Percentiles rank a stretch among this genome's conserved stretches.
Conservation (phyloP, 768 basidiomycete species). For the Clitopilus passeckerianus region DNA sequence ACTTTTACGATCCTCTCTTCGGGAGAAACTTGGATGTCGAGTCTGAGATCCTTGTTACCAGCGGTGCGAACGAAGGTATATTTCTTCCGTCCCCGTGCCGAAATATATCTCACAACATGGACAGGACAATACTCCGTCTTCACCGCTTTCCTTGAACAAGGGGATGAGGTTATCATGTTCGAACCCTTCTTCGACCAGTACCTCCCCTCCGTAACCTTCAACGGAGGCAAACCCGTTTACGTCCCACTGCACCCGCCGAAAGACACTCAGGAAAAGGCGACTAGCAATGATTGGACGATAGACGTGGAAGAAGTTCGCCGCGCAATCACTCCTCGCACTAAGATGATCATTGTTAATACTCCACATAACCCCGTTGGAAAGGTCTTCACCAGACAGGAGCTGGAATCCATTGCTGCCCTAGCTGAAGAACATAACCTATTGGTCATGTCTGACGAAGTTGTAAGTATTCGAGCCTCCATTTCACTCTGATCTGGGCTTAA, state of each 20-base stretch:
- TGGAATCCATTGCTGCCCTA: constrained; percentile 79
- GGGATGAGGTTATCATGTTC: constrained; percentile 98
- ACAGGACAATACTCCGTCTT: constrained; percentile 92
- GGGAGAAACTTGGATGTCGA: constrained; percentile 75
- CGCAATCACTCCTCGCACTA: constrained; percentile 84
- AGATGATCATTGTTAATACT: constrained; percentile 94
- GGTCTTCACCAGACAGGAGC: constrained; percentile 81
- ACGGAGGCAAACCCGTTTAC: constrained; percentile 88
- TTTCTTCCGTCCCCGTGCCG: not conserved
- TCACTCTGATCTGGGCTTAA: constrained; percentile 4
- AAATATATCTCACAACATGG: not conserved
- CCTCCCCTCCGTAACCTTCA: constrained; percentile 88
- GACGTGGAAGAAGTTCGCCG: constrained; percentile 80
- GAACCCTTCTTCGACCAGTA: constrained; percentile 99
- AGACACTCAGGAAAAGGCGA: constrained; percentile 36
- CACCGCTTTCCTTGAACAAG: constrained; percentile 84
- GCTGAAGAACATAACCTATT: constrained; percentile 91
- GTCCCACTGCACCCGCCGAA: constrained; percentile 92
- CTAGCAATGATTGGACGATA: constrained; percentile 82
- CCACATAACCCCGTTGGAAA: constrained; percentile 99
- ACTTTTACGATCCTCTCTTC: constrained; percentile 68
- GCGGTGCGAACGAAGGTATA: constrained; percentile 94
- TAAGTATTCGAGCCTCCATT: constrained; percentile 30
- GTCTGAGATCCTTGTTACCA: constrained; percentile 88
- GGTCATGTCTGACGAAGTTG: constrained; percentile 96